These are phyloP conservation scores for Suillus brevipes DNA, from an alignment of 768 basidiomycete genomes.

Conservation along the genomic window DNA sequence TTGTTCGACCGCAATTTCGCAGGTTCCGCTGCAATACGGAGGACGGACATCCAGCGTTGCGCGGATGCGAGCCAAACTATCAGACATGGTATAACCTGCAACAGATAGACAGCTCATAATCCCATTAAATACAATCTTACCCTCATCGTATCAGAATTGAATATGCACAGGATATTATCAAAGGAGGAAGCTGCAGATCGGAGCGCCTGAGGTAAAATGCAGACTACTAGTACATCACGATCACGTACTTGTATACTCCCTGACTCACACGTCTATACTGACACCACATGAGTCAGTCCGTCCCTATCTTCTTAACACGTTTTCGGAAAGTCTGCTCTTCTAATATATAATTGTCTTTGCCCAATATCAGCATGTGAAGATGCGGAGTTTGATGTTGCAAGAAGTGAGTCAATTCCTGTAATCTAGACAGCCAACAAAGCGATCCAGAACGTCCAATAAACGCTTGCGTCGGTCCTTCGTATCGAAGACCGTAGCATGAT, in stretches of 20 bases:
- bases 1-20: not conserved
- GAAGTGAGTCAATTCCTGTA: slow-evolving; percentile 7
- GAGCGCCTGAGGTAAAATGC: not conserved
- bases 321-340: not conserved
- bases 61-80: slow-evolving; percentile 8
- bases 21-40: slow-evolving; percentile 6
- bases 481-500: slow-evolving; percentile 45
- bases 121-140: not conserved
- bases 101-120: not conserved
- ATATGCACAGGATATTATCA: not conserved
- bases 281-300: not conserved
- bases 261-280: not conserved
- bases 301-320: slow-evolving; percentile 1
- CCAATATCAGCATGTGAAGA: not conserved
- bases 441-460: slow-evolving; percentile 32
- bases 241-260: not conserved
- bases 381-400: slow-evolving; percentile 1
- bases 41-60: not conserved
- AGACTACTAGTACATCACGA: not conserved
- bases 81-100: slow-evolving; percentile 8
- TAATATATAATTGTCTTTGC: not conserved
- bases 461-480: slow-evolving; percentile 23
- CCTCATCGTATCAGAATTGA: not conserved
- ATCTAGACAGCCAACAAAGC: slow-evolving; percentile 26
- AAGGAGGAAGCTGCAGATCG: not conserved